Conservation (phyloP, 139 green algal species). For the Haematococcus lacustris region DNA sequence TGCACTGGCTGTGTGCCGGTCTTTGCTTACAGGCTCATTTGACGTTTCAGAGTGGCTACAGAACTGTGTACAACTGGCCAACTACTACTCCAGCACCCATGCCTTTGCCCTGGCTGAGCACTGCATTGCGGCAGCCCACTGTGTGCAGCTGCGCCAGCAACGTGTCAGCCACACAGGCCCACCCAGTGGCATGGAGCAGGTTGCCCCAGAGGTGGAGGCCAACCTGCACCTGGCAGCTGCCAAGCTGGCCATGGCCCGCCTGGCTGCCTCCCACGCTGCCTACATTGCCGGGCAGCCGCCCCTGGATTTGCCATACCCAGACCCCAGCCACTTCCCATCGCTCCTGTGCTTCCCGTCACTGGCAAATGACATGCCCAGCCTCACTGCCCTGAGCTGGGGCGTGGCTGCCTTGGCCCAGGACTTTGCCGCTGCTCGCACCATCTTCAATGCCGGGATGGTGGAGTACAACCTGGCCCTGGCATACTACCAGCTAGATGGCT, state of each 20-base stretch:
- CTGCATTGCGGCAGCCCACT: constrained; percentile 25
- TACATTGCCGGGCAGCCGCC: not conserved
- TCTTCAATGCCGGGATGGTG: constrained; percentile 38
- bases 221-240: not conserved
- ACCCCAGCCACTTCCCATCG: too few species aligned
- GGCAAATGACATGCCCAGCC: constrained; percentile 10
- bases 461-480: constrained; percentile 20
- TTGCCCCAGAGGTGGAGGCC: not conserved
- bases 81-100: constrained; percentile 30
- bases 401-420: constrained; percentile 12
- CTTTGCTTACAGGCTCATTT: constrained; percentile 19
- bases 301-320: too few species aligned
- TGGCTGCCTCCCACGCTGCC: not conserved
- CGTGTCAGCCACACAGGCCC: too few species aligned
- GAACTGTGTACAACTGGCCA: constrained; percentile 46
- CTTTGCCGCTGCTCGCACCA: constrained; percentile 13
- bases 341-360: constrained; percentile 19
- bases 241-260: not conserved
- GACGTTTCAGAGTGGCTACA: constrained; percentile 45
- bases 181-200: not conserved
- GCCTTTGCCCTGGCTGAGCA: constrained; percentile 35
- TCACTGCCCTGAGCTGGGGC: constrained; percentile 25
- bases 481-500: constrained; percentile 52
- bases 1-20: not conserved
- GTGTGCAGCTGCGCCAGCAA: too few species aligned